Evolutionary conservation across 192 early-diverging fungal genomes (phyloP), one percentile per base, ranked within the genome.

Genomic region (Phlyctochytrium planicorne): DNA sequence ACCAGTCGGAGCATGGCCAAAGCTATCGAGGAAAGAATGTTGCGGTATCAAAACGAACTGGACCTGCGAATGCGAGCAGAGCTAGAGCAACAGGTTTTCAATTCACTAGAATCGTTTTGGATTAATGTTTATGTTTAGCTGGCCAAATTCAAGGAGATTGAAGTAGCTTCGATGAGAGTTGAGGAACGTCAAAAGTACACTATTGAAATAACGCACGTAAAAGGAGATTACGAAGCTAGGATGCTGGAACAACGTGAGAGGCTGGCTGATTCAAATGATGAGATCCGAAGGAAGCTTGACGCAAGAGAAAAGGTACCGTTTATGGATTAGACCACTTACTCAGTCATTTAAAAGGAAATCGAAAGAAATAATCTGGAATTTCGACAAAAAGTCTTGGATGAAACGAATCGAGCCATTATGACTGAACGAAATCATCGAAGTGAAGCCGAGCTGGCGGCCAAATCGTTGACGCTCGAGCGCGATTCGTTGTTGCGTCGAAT

Each of bases 131-230:
- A 24, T 32, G 2, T n/a, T 2, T 57, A 71, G 60, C 25, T 84
- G 1, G 50, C 63, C 20, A 53, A 71, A 36, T 84, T 75, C 68
- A 78, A 80, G 27, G 65, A 71, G 14, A 32, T 84, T 20, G 82
- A 84, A 60, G 67, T 84, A n/a, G 75, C 72, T 12, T 35, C 71
- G 24, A 75, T 82, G 75, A 53, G 75, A 25, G 20, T 82, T n/a
- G 82, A 84, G 36, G 80, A 82, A 61, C 59, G 70, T 34, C 35
- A 63, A 30, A 17, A 36, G n/a, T 75, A 75, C 59, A 34, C 68
- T 31, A 17, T 25, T 2, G 79, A 82, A 23, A 14, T 82, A 0
- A 34, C 71, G 59, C 31, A 59, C 16, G 14, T 65, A 0, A 34
- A 57, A 24, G 64, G 47, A 10, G 72, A 74, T 4, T 63, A 47